These are phyloP conservation scores for Chondrus crispus DNA, from an alignment of 23 red algal species.

Conservation along the genomic window DNA sequence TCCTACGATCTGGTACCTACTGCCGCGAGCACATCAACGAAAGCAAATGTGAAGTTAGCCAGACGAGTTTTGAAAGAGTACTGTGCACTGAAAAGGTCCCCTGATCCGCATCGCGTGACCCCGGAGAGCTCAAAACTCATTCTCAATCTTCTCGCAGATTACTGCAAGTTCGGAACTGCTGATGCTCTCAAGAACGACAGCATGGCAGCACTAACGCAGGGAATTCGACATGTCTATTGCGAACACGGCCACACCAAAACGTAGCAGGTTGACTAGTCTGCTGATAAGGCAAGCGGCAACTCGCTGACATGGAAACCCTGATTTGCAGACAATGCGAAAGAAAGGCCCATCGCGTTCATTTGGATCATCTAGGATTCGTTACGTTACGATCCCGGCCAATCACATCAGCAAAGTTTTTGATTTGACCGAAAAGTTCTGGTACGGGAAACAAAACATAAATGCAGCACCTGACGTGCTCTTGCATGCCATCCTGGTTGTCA, in stretches of 20 bases:
- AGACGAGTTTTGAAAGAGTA: too few relatives aligned
- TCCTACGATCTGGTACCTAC: too few relatives aligned
- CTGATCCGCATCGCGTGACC: too few relatives aligned
- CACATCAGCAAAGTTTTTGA: background rate
- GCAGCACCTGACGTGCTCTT: background rate
- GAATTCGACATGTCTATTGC: background rate
- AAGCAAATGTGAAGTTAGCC: too few relatives aligned
- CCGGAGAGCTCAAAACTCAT: too few relatives aligned
- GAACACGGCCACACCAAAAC: background rate
- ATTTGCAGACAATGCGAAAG: background rate
- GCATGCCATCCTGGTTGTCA: background rate
- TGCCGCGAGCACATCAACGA: too few relatives aligned
- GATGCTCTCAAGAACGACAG: background rate
- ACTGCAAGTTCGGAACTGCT: constrained; percentile 11
- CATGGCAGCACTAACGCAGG: background rate
- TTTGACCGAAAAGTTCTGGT: constrained; percentile 6
- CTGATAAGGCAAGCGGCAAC: background rate
- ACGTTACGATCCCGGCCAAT: background rate
- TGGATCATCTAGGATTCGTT: background rate
- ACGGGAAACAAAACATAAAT: background rate
- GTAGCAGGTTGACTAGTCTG: background rate
- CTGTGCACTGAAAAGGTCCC: too few relatives aligned
- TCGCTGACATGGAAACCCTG: background rate
- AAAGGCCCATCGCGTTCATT: constrained; percentile 20
- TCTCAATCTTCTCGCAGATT: constrained; percentile 25